Evolutionary conservation across 2,329 filamentous ascomycete species (phyloP), one percentile per base, ranked within the genome.

Genomic region (Knoxdaviesia capensis): DNA sequence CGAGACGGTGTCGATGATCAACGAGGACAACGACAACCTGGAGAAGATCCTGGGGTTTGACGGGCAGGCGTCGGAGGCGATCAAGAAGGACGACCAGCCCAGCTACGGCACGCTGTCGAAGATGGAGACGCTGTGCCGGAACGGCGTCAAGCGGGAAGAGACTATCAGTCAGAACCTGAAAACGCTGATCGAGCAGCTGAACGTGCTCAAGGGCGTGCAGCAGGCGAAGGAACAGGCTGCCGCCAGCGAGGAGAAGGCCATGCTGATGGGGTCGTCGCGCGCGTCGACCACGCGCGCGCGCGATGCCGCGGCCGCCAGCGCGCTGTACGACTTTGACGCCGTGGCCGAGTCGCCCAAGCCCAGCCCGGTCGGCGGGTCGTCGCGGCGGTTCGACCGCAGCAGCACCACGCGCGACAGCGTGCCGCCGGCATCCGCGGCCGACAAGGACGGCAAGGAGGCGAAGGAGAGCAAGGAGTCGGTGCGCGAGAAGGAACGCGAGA

Each of bases 341-440:
- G 57, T 56, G 31, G 61, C 59, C 11, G 62, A 68, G 45, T 65
- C 60, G 6, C 61, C 64, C 4, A 58, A 65, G 5, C 63, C 63
- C 4, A 65, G 62, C 45, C 60, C 62, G 7, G 56, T 61, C 20
- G 58, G 54, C 33, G 53, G 49, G 11, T 48, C 44, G 11, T 46
- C 48, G 5, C 48, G 51, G 31, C 40, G 48, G 46, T 41, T 53
- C 55, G 6, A 55, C 51, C 54, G 57, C 34, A 48, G 51, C 53
- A 48, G 50, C 42, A 50, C 66, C 41, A 35, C 41, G 28, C 59
- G 67, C 31, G 68, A 71, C 48, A 73, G 69, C 45, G 62, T 68
- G 9, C 68, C 70, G 1, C 63, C 65, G 2, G 41, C 28, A 29
- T 1, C 46, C 50, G 6, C 43, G 47, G n/a, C 45, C 48, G 10